phyloP scores from a whole-genome alignment of 2,329 filamentous ascomycete species.

The Geosmithia morbida region DNA sequence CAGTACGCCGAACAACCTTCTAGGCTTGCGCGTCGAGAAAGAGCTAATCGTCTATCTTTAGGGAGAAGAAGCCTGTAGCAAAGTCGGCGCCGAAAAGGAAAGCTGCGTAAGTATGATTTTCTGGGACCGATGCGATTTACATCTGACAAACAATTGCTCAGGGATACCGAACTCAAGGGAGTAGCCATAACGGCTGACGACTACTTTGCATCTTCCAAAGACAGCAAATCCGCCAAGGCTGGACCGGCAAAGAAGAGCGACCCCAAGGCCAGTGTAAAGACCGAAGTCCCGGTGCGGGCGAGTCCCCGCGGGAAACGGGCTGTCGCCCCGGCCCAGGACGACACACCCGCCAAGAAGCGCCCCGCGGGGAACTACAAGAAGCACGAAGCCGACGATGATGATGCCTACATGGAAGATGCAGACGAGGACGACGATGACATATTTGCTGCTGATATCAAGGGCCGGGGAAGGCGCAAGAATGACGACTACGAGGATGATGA shows the following conservation, averaged over 20 bases:
- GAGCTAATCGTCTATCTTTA: slow-evolving; percentile 7
- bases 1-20: slow-evolving; percentile 23
- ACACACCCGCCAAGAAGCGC: slow-evolving; percentile 23
- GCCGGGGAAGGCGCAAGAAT: slow-evolving; percentile 49
- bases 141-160: slow-evolving; percentile 6
- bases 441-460: slow-evolving; percentile 58
- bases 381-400: slow-evolving; percentile 29
- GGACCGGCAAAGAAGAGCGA: slow-evolving; percentile 24
- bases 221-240: slow-evolving; percentile 20
- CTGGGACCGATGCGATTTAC: slow-evolving; percentile 1
- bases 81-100: slow-evolving; percentile 41
- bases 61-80: slow-evolving; percentile 35
- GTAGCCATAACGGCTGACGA: slow-evolving; percentile 39
- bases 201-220: slow-evolving; percentile 37
- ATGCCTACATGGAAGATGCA: slow-evolving; percentile 50
- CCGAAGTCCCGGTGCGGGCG: slow-evolving; percentile 31
- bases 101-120: slow-evolving; percentile 22
- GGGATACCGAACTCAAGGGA: slow-evolving; percentile 28
- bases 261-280: slow-evolving; percentile 19
- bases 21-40: neutral
- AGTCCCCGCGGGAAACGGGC: slow-evolving; percentile 34
- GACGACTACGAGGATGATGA: slow-evolving; percentile 64
- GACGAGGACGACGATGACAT: slow-evolving; percentile 67
- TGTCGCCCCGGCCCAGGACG: slow-evolving; percentile 13
- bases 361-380: slow-evolving; percentile 24